Evolutionary conservation across 75 land plant species (phyloP), one percentile per base, ranked within the genome.

Genomic region (Picea glauca): DNA sequence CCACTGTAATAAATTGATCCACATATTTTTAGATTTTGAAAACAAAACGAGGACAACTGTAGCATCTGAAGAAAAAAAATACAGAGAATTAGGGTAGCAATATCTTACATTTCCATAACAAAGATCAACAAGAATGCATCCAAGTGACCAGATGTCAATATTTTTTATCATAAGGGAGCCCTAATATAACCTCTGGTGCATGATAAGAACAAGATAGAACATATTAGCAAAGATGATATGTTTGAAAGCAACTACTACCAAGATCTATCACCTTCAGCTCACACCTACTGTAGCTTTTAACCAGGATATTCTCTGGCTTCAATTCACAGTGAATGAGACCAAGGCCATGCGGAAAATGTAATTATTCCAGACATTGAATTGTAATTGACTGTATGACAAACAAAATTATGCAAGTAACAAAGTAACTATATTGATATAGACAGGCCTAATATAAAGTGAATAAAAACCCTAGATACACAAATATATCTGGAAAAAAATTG

Each of bases 221-320:
- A 87, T 98, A 98, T 20, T 98, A 95, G 76, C 98, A 98, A 18
- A 98, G 91, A 86, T 98, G 96, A 84, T 98, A 96, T 70, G 96
- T 98, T 79, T 98, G 94, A 79, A 98, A 95, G 86, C 96, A 98
- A 76, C 98, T 98, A 58, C 99, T 98, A n/a, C 99, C 99, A 63
- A 98, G 90, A 85, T 95, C 99, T 83, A 98, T 98, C 81, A 98
- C 94, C 82, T 98, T 98, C 56, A 95, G 86, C 83, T 98, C 99
- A 81, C 99, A 98, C 60, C 99, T 94, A 75, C 99, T 95, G 84
- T 98, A 98, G 85, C 96, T 93, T 85, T 98, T 98, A 75, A 98
- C 94, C 82, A 98, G 79, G 62, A 98, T 98, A 76, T 98, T 98
- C 81, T 98, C 99, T 57, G 98, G 98, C 83, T 98, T 98, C 87